phyloP scores from a whole-genome alignment of 106 monocot species.

The Acorus calamus region DNA sequence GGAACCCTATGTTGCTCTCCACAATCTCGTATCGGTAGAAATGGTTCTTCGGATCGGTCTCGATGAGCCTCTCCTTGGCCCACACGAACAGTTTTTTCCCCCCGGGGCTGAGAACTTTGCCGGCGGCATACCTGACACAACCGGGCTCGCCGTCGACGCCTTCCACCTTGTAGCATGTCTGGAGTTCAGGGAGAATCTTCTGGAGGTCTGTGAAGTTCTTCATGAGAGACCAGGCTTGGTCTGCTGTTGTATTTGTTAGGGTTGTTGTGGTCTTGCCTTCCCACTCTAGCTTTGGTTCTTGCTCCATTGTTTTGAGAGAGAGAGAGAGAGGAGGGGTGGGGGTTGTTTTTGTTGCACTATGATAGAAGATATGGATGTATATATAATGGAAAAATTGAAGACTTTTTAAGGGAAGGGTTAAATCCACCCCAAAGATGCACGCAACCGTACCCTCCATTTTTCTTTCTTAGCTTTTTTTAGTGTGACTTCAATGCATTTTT shows the following conservation, averaged over 20 bases:
- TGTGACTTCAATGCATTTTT: no score
- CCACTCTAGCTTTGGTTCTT: constrained; percentile 13
- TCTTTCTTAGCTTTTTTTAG: no score
- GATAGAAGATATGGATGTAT: no score
- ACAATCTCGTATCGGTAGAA: constrained; percentile 23
- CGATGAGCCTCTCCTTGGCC: constrained; percentile 32
- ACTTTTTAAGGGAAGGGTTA: no score
- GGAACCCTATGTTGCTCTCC: constrained; percentile 47
- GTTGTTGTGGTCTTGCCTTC: constrained; percentile 16
- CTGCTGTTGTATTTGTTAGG: constrained; percentile 12
- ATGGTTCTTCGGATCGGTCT: constrained; percentile 10
- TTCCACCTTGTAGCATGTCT: constrained; percentile 23
- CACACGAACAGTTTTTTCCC: constrained; percentile 5
- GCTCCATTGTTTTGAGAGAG: no score
- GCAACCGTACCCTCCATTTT: no score
- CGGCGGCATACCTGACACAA: constrained; percentile 30
- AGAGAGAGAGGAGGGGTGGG: no score
- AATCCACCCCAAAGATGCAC: no score
- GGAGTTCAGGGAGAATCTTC: constrained; percentile 17
- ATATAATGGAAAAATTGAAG: no score
- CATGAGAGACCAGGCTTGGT: constrained; percentile 31
- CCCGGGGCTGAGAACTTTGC: not conserved
- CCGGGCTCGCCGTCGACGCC: constrained; percentile 26
- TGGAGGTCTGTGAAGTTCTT: constrained; percentile 31
- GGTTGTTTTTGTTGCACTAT: no score